phyloP scores from a whole-genome alignment of 129 eudicot species.

The Apium graveolens region DNA sequence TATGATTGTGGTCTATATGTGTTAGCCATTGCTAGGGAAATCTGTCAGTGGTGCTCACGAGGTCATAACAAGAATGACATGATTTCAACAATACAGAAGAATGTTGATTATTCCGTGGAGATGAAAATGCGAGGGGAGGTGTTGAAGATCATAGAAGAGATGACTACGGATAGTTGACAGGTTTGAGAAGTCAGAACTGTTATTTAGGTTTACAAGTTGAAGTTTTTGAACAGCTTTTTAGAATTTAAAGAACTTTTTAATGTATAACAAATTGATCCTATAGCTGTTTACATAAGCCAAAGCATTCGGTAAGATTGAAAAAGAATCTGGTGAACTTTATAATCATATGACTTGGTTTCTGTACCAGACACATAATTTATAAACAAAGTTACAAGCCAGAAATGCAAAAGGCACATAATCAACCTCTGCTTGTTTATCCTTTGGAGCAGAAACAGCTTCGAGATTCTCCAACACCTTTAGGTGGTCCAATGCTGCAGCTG shows the following conservation, averaged over 20 bases:
- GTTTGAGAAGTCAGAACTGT: neutral
- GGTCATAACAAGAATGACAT: neutral
- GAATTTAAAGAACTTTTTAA: too few species aligned
- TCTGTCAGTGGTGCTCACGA: neutral
- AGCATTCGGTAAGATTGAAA: neutral
- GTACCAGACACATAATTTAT: neutral
- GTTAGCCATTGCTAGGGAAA: neutral
- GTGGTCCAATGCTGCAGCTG: conserved; percentile 74
- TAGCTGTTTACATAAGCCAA: too few species aligned
- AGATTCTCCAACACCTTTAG: conserved; percentile 65
- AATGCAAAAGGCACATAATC: neutral
- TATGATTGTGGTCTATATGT: neutral
- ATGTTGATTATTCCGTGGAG: neutral
- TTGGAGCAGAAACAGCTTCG: conserved; percentile 30
- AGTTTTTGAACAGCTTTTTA: too few species aligned
- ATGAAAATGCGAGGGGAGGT: neutral
- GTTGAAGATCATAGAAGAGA: neutral
- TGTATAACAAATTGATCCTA: too few species aligned
- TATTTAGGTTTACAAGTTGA: too few species aligned
- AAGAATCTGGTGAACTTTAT: neutral
- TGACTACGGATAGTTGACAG: neutral
- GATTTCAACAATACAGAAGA: neutral
- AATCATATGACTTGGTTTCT: neutral
- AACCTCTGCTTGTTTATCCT: conserved; percentile 32
- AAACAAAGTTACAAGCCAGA: neutral